Evolutionary conservation across 1,139 yeast species (phyloP), one percentile per base, ranked within the genome.

Genomic region (Hemisphaericaspora lyxosophila): DNA sequence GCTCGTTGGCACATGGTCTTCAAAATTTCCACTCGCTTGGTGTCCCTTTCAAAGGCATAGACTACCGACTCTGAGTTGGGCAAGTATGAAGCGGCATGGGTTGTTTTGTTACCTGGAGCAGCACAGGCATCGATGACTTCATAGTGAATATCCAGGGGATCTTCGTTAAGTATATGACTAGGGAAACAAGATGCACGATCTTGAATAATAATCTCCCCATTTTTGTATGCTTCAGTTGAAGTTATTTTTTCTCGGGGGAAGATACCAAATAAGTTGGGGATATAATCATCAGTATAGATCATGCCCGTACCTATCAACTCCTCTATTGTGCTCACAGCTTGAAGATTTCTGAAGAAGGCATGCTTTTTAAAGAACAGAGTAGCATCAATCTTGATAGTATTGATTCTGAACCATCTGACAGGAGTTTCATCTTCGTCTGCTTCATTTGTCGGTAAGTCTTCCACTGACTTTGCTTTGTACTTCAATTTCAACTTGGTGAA

Each of bases 141-240:
- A 41, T 73, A 78, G 33, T 68, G 74, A 4, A 74, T 73, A 11
- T 75, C 69, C 0, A 55, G 45, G 0, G 89, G 84, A 39, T 64
- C 67, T 35, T 54, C 48, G 45, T 77, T 70, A 37, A 92, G 63
- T 18, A 94, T 89, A 42, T 80, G 82, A 0, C 95, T 96, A 0
- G 99, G 99, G 55, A 92, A 88, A 59, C 98, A 92, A 3, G 97
- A 89, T 0, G 97, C 97, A 35, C 98, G 70, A 56, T 92, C 98
- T 61, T 92, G 99, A 43, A 92, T 87, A 41, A 94, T 89, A 15
- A 92, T 67, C 37, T 81, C 74, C 0, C 98, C 98, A 8, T 70
- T 64, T 40, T 75, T 67, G 59, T 92, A 92, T 0, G 87, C 77
- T 19, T 74, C 76, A 7, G 84, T 74, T 1, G 75, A 57, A 16